Evolutionary conservation across 805 yeast genomes (phyloP).

Genomic region (Ogataea paraovalis): DNA sequence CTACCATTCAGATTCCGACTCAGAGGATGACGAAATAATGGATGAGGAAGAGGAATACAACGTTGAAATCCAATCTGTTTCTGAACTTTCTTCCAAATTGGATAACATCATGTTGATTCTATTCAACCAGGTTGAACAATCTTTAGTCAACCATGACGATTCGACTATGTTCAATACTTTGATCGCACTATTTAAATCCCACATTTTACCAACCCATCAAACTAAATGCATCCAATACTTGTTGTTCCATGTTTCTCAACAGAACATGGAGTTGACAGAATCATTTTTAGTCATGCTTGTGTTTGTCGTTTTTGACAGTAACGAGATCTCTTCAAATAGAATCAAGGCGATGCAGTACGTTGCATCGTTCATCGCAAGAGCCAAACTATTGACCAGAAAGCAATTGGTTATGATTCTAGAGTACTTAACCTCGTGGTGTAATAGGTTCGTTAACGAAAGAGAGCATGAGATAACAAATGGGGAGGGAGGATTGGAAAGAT

Average conservation of each 20-base stretch:
- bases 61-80: conserved; percentile 45
- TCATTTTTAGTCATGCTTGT: conserved; percentile 77
- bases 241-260: conserved; percentile 76
- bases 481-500: conserved; percentile 80
- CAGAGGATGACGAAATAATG: conserved; percentile 30
- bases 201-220: conserved; percentile 85
- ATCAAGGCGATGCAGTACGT: conserved; percentile 90
- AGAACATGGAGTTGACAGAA: conserved; percentile 77
- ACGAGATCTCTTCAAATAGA: conserved; percentile 67
- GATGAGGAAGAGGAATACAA: conserved; percentile 46
- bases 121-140: conserved; percentile 44
- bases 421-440: conserved; percentile 79
- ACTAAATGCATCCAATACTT: conserved; percentile 86
- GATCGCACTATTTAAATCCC: conserved; percentile 72
- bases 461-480: conserved; percentile 71
- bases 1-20: conserved; percentile 16
- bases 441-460: conserved; percentile 75
- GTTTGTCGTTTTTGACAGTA: conserved; percentile 73
- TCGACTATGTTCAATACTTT: conserved; percentile 65
- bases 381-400: conserved; percentile 60
- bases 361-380: conserved; percentile 86
- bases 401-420: conserved; percentile 82
- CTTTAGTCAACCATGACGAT: conserved; percentile 40
- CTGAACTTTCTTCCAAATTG: conserved; percentile 58
- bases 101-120: conserved; percentile 65